phyloP scores from a whole-genome alignment of 1,284 basidiomycete genomes.

The Ceratobasidium sp. region DNA sequence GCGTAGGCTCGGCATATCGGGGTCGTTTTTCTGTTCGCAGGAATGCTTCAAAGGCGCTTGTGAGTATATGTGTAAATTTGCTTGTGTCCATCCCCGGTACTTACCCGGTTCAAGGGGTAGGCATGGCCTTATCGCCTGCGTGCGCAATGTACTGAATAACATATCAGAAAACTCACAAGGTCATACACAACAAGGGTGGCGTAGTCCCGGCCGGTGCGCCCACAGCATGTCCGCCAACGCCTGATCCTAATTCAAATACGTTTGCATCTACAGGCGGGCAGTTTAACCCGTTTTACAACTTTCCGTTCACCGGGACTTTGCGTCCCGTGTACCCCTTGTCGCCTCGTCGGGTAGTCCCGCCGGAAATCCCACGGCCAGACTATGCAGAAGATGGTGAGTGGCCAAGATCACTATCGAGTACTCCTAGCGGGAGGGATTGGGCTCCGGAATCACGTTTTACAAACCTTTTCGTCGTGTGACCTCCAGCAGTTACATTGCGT shows the following conservation, averaged over 20 bases:
- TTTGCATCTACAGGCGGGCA: conserved; percentile 63
- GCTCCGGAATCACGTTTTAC: neutral
- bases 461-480: neutral
- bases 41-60: conserved; percentile 87
- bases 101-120: conserved; percentile 41
- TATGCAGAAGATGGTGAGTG: conserved; percentile 76
- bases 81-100: conserved; percentile 33
- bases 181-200: conserved; percentile 61
- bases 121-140: conserved; percentile 11
- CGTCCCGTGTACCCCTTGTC: conserved; percentile 82
- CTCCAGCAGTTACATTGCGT: conserved; percentile 22
- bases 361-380: conserved; percentile 80
- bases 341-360: conserved; percentile 73
- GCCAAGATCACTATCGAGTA: conserved; percentile 17
- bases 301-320: conserved; percentile 73
- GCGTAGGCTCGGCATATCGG: conserved; percentile 76
- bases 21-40: conserved; percentile 86
- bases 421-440: conserved; percentile 11
- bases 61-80: conserved; percentile 57
- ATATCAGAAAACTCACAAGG: conserved; percentile 80
- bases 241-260: conserved; percentile 7
- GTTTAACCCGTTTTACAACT: conserved; percentile 78
- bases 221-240: neutral
- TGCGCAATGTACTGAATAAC: neutral
- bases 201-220: conserved; percentile 28